Conservation (phyloP, 257 asterid species). For the Fraxinus quadrangulata region DNA sequence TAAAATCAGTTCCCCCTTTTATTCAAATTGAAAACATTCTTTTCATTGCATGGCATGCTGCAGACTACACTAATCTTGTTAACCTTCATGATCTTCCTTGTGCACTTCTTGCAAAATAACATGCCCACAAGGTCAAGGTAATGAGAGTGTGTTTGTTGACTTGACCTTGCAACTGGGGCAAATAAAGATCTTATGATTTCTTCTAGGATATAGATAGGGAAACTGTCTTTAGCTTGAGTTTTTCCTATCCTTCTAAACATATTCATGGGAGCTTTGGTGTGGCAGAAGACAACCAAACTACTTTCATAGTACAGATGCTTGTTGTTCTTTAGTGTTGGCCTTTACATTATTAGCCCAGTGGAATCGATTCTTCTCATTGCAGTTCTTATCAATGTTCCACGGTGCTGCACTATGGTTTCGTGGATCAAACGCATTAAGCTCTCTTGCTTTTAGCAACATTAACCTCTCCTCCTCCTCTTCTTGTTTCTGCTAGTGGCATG, state of each 20-base stretch:
- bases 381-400: slow-evolving; percentile 62
- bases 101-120: slow-evolving; percentile 90
- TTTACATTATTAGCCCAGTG: slow-evolving; percentile 93
- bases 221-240: slow-evolving; percentile 73
- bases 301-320: slow-evolving; percentile 93
- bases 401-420: slow-evolving; percentile 88
- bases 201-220: slow-evolving; percentile 60
- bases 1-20: slow-evolving; percentile 96
- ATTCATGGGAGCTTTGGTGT: slow-evolving; percentile 74
- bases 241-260: slow-evolving; percentile 87
- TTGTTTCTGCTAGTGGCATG: slow-evolving; percentile 61
- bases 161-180: slow-evolving; percentile 96
- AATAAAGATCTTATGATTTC: slow-evolving; percentile 53
- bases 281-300: slow-evolving; percentile 93
- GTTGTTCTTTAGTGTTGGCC: slow-evolving; percentile 55
- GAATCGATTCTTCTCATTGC: slow-evolving; percentile 69
- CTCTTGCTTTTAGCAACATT: slow-evolving; percentile 64
- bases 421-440: slow-evolving; percentile 84
- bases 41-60: slow-evolving; percentile 76
- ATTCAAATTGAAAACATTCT: slow-evolving; percentile 57
- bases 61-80: slow-evolving; percentile 83
- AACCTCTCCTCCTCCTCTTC: slow-evolving; percentile 69
- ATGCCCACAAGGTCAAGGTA: slow-evolving; percentile 79
- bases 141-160: slow-evolving; percentile 70
- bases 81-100: slow-evolving; percentile 65